These are phyloP conservation scores for Hortiboletus campestris DNA, from an alignment of 768 basidiomycete species.

Conservation along the genomic window DNA sequence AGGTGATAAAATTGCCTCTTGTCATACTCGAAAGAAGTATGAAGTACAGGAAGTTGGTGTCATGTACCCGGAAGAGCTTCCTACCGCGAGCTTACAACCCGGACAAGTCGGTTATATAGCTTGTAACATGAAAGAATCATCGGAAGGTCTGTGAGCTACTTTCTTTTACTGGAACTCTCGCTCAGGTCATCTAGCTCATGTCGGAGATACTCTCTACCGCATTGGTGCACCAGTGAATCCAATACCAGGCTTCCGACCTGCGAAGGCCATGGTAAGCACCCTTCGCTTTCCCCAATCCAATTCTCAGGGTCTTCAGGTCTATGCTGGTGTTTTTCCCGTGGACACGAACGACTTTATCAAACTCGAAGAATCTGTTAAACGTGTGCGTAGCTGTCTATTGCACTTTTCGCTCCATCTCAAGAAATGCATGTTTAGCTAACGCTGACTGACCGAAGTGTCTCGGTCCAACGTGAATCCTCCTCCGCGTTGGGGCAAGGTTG, in stretches of 20 bases:
- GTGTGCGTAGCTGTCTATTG: conserved; percentile 48
- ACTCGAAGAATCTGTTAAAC: conserved; percentile 92
- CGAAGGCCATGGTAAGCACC: conserved; percentile 82
- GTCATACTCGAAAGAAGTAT: conserved; percentile 82
- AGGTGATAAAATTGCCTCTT: conserved; percentile 91
- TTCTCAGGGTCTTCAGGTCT: conserved; percentile 57
- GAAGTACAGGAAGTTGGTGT: conserved; percentile 87
- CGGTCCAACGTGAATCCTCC: conserved; percentile 88
- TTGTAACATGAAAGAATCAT: conserved; percentile 97
- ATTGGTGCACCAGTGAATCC: conserved; percentile 73
- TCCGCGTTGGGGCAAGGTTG: conserved; percentile 94
- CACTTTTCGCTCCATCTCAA: conserved; percentile 7
- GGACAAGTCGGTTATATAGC: conserved; percentile 89
- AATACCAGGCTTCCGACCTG: conserved; percentile 87
- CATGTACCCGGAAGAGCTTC: conserved; percentile 86
- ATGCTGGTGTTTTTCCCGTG: conserved; percentile 91
- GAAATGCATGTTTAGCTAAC: conserved; percentile 53
- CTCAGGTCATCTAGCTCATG: conserved; percentile 57
- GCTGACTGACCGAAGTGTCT: conserved; percentile 85
- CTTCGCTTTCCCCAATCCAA: neutral
- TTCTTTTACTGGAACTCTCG: neutral
- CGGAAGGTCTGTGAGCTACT: conserved; percentile 61
- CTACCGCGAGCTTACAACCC: conserved; percentile 61
- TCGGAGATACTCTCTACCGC: conserved; percentile 90
- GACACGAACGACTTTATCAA: conserved; percentile 90